Base-by-base conservation (phyloP, 2,329 filamentous ascomycete species). In the Pseudogymnoascus sp. region DNA sequence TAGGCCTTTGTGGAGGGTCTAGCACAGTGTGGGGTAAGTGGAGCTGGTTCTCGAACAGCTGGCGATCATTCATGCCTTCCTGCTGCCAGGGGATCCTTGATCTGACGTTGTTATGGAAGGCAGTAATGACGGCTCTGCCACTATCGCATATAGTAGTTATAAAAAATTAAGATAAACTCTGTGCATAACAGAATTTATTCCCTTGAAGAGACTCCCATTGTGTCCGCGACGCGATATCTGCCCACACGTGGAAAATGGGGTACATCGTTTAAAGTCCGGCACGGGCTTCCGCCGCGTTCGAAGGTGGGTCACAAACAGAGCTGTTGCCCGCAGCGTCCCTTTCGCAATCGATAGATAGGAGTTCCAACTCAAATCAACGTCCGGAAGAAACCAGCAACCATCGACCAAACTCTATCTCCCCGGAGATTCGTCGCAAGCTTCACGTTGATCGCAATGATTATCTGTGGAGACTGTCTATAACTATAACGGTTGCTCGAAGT, bases 11-110 rank as follows among this genome's bases (percentile, higher is more conserved):
- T 33, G 28, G 49, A 55, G 49, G 49, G 49, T 55, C 28, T 55
- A 55, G 28, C 49, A 55, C 49, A 55, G 49, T 55, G 49, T 55
- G 49, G 49, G 49, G 49, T 55, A 55, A 55, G 49, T 55, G 49
- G 49, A 55, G 49, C 49, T 14, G 49, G 28, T 35, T 55, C 49
- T 55, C 28, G 49, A 33, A 55, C 28, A 55, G 5, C 16, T 55
- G 49, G 49, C 49, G 49, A 55, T 55, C 49, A 55, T 35, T 55
- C 49, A 55, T 55, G 28, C 28, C 28, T 55, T 55, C 28, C 9
- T 33, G 2, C 28, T 11, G 28, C 6, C 9, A 55, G 28, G 5
- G 7, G n/a, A 55, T 35, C 28, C 9, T 19, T 55, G 28, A 22
- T 22, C 7, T 33, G 28, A 55, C 49, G 28, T 12, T 55, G 35